These are phyloP conservation scores for Immersiporthe knoxdaviesiana DNA, from an alignment of 2,329 filamentous ascomycete species.

Conservation along the genomic window DNA sequence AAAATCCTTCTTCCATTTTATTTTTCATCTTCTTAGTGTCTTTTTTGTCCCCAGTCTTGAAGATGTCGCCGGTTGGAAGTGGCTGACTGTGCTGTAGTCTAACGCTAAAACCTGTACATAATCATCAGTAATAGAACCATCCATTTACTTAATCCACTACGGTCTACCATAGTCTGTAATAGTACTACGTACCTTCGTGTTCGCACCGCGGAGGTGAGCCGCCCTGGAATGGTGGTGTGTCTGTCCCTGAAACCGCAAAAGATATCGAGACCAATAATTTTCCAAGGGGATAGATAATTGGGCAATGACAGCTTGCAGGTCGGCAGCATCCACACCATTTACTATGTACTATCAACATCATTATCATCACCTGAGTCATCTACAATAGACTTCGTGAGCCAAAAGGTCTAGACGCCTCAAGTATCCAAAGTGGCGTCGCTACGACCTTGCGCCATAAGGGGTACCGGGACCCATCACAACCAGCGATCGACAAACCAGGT, in stretches of 20 bases:
- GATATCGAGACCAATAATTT: neutral
- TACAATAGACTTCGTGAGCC: neutral
- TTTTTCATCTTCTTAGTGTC: neutral
- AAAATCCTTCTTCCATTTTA: neutral
- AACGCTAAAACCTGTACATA: neutral
- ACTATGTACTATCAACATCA: neutral
- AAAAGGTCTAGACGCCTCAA: neutral
- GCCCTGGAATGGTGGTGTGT: slow-evolving; percentile 17
- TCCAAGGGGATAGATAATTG: neutral
- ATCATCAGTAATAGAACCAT: too few species aligned
- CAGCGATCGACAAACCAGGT: neutral
- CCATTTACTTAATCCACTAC: neutral
- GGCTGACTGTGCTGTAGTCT: neutral
- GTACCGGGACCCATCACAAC: neutral
- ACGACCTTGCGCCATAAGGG: neutral
- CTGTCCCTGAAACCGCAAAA: slow-evolving; percentile 31
- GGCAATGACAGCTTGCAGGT: neutral
- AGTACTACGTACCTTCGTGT: too few species aligned
- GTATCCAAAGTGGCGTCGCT: neutral
- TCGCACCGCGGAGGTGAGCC: slow-evolving; percentile 8
- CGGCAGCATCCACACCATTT: too few species aligned
- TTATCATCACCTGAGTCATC: neutral
- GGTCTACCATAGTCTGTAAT: too few species aligned
- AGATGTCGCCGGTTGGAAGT: neutral
- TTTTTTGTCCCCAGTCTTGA: neutral